A percentile compares a stretch with the other conserved stretches of the same genome.
Conservation (phyloP, 305 asterid genomes). For the Fraxinus latifolia region DNA sequence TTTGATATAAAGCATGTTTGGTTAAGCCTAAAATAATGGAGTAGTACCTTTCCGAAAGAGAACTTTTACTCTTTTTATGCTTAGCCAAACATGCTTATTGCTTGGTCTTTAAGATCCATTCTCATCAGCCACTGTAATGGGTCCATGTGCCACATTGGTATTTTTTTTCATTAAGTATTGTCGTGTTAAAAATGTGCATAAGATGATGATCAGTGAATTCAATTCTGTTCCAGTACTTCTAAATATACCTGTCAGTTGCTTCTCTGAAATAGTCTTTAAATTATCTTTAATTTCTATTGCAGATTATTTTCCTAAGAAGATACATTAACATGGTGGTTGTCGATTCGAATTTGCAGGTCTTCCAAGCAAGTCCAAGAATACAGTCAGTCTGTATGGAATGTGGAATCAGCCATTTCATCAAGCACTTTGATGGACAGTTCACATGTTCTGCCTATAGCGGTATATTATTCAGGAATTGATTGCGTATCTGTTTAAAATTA, state of each 20-base stretch:
- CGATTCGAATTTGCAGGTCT: conserved; percentile 48
- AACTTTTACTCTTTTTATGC: not conserved
- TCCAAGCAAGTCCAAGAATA: conserved; percentile 66
- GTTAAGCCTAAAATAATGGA: not conserved
- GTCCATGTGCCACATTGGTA: not conserved
- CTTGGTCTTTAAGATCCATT: not conserved
- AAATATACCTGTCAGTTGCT: not conserved
- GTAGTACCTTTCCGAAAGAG: not conserved
- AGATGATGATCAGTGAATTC: not conserved
- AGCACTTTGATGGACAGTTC: conserved; percentile 82
- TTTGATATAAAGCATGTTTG: not conserved
- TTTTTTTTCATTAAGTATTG: not conserved
- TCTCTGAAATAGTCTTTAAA: not conserved
- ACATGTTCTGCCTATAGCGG: conserved; percentile 54
- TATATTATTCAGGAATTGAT: conserved; percentile 30
- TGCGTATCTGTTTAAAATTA: not conserved
- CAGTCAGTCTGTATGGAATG: conserved; percentile 70
- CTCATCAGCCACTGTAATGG: not conserved
- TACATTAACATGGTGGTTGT: conserved; percentile 7
- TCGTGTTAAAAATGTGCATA: not conserved
- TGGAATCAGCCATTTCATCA: conserved; percentile 65
- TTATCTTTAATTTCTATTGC: not conserved
- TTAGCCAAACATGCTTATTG: not conserved
- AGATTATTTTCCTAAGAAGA: conserved; percentile 5
- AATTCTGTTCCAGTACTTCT: not conserved